Evolutionary conservation across 306 rosid genomes (phyloP).

Genomic region (Acmispon strigosus): DNA sequence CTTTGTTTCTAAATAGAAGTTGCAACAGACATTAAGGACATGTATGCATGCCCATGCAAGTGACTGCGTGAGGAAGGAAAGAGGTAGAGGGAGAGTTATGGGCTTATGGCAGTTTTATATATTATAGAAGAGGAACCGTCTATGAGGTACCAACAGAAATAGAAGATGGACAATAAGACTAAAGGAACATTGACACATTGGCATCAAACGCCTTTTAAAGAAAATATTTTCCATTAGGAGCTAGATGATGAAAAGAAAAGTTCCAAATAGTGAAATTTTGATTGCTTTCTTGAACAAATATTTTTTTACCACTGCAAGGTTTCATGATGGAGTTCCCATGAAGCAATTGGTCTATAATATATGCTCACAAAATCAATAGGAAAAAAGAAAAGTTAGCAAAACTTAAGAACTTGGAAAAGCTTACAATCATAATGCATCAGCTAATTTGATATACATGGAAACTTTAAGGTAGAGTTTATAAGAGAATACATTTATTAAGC

Average conservation of each 20-base stretch:
- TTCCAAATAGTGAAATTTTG: neutral
- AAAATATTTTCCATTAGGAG: neutral
- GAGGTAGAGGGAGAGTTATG: neutral
- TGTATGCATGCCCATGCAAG: neutral
- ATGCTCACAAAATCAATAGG: neutral
- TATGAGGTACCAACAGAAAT: neutral
- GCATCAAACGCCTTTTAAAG: neutral
- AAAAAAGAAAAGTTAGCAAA: neutral
- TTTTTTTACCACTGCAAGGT: neutral
- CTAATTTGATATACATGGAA: neutral
- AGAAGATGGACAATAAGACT: neutral
- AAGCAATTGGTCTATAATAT: neutral
- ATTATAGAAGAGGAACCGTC: neutral
- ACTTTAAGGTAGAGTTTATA: neutral
- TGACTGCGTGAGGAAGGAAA: neutral
- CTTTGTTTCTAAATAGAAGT: neutral
- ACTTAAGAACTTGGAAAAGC: neutral
- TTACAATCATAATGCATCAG: neutral
- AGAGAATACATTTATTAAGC: slow-evolving; percentile 50
- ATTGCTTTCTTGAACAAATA: neutral
- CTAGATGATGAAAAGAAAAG: neutral
- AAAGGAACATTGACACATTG: neutral
- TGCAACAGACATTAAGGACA: neutral
- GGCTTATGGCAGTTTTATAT: neutral
- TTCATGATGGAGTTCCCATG: neutral